Conservation (phyloP, 768 basidiomycete species). For the Tylopilus sp. region DNA sequence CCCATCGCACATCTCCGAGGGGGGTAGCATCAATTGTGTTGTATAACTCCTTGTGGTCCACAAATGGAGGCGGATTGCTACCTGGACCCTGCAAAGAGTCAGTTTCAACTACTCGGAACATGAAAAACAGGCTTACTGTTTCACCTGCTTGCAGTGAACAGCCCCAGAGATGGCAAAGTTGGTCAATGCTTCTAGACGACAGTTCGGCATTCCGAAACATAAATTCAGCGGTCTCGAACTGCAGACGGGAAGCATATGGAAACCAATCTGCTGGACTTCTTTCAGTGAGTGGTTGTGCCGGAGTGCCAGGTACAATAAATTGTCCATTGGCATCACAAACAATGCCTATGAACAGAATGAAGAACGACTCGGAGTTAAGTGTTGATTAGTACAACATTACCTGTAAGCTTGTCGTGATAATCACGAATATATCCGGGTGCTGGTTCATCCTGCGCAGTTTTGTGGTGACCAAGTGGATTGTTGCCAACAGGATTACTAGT, state of each 20-base stretch:
- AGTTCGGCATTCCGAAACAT: background rate
- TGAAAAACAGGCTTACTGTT: too few relatives aligned
- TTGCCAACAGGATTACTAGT: too few relatives aligned
- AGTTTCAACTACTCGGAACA: too few relatives aligned
- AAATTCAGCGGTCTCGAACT: background rate
- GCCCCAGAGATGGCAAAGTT: background rate
- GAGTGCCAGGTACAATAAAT: background rate
- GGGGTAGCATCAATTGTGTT: slow-evolving; percentile 33
- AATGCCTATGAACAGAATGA: too few relatives aligned
- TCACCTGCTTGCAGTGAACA: background rate
- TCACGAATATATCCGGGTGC: background rate
- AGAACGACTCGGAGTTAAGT: too few relatives aligned
- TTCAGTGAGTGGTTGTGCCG: background rate
- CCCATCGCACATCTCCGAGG: slow-evolving; percentile 37
- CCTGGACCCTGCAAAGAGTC: too few relatives aligned
- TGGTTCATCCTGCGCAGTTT: too few relatives aligned
- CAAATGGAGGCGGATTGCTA: background rate
- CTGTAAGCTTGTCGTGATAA: background rate
- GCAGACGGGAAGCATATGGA: background rate
- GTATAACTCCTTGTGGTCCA: slow-evolving; percentile 4
- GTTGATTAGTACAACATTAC: too few relatives aligned
- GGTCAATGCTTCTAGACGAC: background rate
- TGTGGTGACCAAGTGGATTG: too few relatives aligned
- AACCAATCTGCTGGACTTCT: background rate
- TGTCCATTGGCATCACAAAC: background rate